These are phyloP conservation scores for Trypanosoma avium DNA, from an alignment of 208 protist species.

Conservation along the genomic window DNA sequence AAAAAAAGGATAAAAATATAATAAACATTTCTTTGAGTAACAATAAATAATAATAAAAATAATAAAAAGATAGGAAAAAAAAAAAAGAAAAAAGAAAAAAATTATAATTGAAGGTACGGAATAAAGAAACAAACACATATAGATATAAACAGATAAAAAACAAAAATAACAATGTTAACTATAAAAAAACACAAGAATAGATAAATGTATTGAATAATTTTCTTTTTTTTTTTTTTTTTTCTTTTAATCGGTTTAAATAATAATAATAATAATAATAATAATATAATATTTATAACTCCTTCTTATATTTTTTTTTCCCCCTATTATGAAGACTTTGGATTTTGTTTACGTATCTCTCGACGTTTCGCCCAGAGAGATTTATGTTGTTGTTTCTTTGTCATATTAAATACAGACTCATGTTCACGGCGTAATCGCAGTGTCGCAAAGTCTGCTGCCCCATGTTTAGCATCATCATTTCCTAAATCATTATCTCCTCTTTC, in stretches of 20 bases:
- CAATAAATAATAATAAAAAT: no score
- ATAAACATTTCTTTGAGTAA: no score
- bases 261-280: no score
- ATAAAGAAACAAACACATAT: no score
- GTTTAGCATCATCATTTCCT: conserved; percentile 86
- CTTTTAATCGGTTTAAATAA: neutral
- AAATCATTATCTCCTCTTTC: conserved; percentile 79
- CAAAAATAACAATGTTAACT: no score
- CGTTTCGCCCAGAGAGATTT: conserved; percentile 86
- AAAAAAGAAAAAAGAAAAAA: no score
- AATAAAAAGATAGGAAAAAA: no score
- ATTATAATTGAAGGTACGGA: no score
- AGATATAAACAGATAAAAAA: no score
- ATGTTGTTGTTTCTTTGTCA: conserved; percentile 87
- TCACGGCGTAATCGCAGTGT: conserved; percentile 86
- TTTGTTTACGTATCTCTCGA: conserved; percentile 56
- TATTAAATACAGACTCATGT: conserved; percentile 87
- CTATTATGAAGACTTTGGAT: conserved; percentile 9
- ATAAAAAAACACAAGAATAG: no score
- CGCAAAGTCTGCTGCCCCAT: conserved; percentile 74
- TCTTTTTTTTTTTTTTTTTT: neutral
- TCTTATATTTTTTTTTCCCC: neutral
- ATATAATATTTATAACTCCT: neutral
- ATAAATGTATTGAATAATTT: no score
- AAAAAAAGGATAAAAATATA: no score